Conservation (phyloP, 805 yeast species). For the Nakazawaea holstii region DNA sequence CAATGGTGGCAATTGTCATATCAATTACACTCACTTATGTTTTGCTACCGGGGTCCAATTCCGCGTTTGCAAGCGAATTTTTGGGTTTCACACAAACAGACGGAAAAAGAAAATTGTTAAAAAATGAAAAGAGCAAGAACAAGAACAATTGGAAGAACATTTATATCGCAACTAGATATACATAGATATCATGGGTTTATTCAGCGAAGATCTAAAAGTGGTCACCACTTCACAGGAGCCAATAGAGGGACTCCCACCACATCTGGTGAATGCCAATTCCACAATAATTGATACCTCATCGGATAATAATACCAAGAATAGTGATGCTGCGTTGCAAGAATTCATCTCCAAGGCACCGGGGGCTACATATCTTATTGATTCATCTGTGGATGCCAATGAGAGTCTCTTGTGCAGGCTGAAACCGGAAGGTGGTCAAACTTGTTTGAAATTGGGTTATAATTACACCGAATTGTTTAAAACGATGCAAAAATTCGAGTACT, state of each 20-base stretch:
- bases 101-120: no score
- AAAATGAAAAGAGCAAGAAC: no score
- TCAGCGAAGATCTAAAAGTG: conserved; percentile 5
- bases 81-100: no score
- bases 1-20: background rate
- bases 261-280: background rate
- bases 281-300: conserved; percentile 1
- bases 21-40: background rate
- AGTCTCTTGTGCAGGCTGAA: conserved; percentile 38
- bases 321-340: background rate
- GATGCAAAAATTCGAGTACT: conserved; percentile 39
- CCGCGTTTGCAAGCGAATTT: background rate
- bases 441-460: conserved; percentile 31
- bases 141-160: background rate
- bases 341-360: conserved; percentile 4
- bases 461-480: conserved; percentile 35
- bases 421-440: conserved; percentile 35
- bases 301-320: background rate
- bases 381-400: conserved; percentile 13
- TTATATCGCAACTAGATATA: background rate
- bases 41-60: background rate
- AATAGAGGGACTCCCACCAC: conserved; percentile 3
- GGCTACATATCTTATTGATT: conserved; percentile 8
- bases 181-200: conserved; percentile 2
- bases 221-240: conserved; percentile 1